Evolutionary conservation across 169 alveolate species (phyloP), one percentile per base, ranked within the genome.

Genomic region (Theileria equi): DNA sequence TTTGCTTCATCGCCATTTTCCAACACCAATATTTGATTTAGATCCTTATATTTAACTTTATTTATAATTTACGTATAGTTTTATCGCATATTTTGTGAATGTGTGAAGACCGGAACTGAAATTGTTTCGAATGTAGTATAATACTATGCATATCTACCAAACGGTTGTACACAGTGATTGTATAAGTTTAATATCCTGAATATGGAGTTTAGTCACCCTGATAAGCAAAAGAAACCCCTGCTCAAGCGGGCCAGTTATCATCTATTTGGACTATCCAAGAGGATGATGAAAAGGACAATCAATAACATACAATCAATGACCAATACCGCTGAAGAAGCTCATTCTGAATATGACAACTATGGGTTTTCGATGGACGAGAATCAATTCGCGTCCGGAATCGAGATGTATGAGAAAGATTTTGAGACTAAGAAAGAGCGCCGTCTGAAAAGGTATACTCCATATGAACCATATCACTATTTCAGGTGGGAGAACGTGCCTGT

Each of bases 371-470:
- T 64, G 29, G 36, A 50, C 8, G 85, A 76, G 48, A 65, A 76
- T 32, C 71, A 29, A 41, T 76, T 76, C 26, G 80, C 71, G 1
- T 0, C 48, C 10, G 72, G 76, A 10, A 57, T 76, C 17, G 52
- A 16, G 13, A 48, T 45, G 7, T 76, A 76, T 32, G 85, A 76
- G 60, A 52, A 57, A 13, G 40, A 32, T 11, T 76, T 76, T 45
- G 48, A 66, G n/a, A 74, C 41, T 23, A 76, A 76, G 53, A 70
- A 72, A 5, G 85, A 76, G 21, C 79, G 85, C 11, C 71, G 85
- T 1, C 43, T 65, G 35, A 64, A 76, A n/a, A 31, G 85, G 85
- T 76, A 61, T 21, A 11, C 11, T 10, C 16, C n/a, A n/a, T n/a
- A n/a, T n/a, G n/a, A n/a, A n/a, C n/a, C n/a, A n/a, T n/a, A n/a